Evolutionary conservation across 108 stramenopile species (phyloP).

Genomic region (Mayamaea pseudoterrestris): DNA sequence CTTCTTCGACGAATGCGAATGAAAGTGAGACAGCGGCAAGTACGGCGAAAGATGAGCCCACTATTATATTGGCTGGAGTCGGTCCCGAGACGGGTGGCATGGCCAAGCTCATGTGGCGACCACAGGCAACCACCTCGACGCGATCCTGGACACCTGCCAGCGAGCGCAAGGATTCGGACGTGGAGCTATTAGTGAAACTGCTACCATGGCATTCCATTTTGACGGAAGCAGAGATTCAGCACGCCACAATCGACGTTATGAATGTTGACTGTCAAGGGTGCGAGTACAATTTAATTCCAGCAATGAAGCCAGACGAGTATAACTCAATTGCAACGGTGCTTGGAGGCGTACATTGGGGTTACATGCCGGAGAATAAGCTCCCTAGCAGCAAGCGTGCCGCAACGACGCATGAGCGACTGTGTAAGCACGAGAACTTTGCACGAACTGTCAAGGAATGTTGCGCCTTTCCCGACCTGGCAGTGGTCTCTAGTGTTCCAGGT

Average conservation of each 20-base stretch:
- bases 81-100: slow-evolving; percentile 52
- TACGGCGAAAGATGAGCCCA: too few relatives aligned
- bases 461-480: slow-evolving; percentile 39
- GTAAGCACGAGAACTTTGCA: slow-evolving; percentile 67
- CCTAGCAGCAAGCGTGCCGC: slow-evolving; percentile 41
- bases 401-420: slow-evolving; percentile 55
- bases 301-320: slow-evolving; percentile 45
- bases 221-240: slow-evolving; percentile 37
- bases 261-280: slow-evolving; percentile 73
- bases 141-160: slow-evolving; percentile 52
- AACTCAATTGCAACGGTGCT: slow-evolving; percentile 52
- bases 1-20: too few relatives aligned
- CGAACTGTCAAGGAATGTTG: slow-evolving; percentile 62
- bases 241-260: slow-evolving; percentile 43
- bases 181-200: slow-evolving; percentile 51
- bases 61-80: slow-evolving; percentile 44
- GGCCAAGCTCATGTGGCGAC: slow-evolving; percentile 66
- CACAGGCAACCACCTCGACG: slow-evolving; percentile 45
- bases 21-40: too few relatives aligned
- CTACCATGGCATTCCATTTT: slow-evolving; percentile 43
- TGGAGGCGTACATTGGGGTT: slow-evolving; percentile 70
- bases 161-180: slow-evolving; percentile 27
- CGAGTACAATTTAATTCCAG: slow-evolving; percentile 69
- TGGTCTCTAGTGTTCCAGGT: slow-evolving; percentile 25
- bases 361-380: slow-evolving; percentile 46